A percentile compares a stretch with the other conserved stretches of the same genome.
These are phyloP conservation scores for Pseudocercospora eumusae DNA, from an alignment of 2,329 filamentous ascomycete species.

Conservation along the genomic window DNA sequence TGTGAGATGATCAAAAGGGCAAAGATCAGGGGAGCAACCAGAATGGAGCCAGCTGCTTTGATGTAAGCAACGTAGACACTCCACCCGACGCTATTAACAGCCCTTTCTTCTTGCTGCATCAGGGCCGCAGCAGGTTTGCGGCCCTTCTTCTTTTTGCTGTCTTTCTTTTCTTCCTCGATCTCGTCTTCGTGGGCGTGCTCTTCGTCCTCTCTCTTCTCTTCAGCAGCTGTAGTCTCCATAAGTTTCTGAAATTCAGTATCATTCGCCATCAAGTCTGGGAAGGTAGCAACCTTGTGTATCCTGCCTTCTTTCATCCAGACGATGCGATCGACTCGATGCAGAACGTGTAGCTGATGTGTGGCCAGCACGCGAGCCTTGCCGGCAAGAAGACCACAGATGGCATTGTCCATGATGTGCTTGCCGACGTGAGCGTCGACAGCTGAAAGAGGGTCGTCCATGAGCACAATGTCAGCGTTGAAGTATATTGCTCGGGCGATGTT, in stretches of 20 bases:
- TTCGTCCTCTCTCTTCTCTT: conserved; percentile 54
- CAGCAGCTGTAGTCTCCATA: conserved; percentile 72
- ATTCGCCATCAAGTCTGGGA: conserved; percentile 78
- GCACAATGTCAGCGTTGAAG: conserved; percentile 62
- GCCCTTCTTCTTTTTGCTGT: conserved; percentile 56
- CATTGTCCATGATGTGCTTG: conserved; percentile 82
- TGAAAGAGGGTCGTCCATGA: conserved; percentile 66
- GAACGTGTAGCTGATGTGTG: conserved; percentile 91
- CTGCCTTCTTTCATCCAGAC: conserved; percentile 88
- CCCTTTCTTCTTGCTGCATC: conserved; percentile 74
- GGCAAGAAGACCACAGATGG: conserved; percentile 83
- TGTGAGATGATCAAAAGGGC: conserved; percentile 70
- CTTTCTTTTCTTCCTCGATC: conserved; percentile 60
- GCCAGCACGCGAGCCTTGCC: conserved; percentile 89
- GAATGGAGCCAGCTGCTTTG: conserved; percentile 68
- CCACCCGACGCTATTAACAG: conserved; percentile 76
- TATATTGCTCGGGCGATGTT: conserved; percentile 84
- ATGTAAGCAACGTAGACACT: conserved; percentile 77
- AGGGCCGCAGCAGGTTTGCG: conserved; percentile 56
- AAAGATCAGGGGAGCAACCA: conserved; percentile 66
- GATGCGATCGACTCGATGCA: conserved; percentile 86
- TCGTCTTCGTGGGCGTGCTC: conserved; percentile 52
- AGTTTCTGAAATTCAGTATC: conserved; percentile 77
- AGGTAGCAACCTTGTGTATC: conserved; percentile 84
- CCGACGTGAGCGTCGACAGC: conserved; percentile 62